phyloP scores from a whole-genome alignment of 768 basidiomycete species.

The Boletus huronensis region DNA sequence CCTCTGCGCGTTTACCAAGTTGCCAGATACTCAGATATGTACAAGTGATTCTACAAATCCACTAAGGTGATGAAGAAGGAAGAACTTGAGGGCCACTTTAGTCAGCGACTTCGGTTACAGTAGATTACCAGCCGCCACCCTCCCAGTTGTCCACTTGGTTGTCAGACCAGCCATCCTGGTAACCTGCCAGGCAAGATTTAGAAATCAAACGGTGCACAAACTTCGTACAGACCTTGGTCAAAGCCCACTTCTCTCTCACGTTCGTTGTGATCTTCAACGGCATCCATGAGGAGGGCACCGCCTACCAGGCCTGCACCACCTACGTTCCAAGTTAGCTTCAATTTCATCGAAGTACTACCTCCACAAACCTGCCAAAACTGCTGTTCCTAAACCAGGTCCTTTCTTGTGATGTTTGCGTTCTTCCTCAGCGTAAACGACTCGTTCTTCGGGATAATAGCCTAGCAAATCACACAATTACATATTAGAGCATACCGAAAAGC shows the following conservation, averaged over 20 bases:
- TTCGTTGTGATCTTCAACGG: slow-evolving; percentile 43
- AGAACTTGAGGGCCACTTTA: not conserved
- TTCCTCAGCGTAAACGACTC: slow-evolving; percentile 36
- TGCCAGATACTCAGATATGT: not conserved
- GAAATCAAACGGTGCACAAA: slow-evolving; percentile 3
- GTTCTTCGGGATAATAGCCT: slow-evolving; percentile 35
- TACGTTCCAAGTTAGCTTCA: slow-evolving; percentile 17
- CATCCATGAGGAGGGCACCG: slow-evolving; percentile 53
- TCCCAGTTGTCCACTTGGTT: not conserved
- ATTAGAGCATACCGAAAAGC: not conserved
- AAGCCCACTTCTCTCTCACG: slow-evolving; percentile 31
- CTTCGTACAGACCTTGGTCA: slow-evolving; percentile 31
- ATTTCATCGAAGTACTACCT: not conserved
- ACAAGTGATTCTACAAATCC: slow-evolving; percentile 18
- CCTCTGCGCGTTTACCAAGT: not conserved
- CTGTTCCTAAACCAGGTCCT: slow-evolving; percentile 50
- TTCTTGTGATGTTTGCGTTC: slow-evolving; percentile 39
- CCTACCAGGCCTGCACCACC: slow-evolving; percentile 67
- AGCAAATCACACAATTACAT: slow-evolving; percentile 2
- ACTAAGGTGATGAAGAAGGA: not conserved
- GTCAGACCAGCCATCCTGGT: slow-evolving; percentile 21
- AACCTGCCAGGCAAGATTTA: slow-evolving; percentile 29
- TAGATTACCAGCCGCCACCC: slow-evolving; percentile 11
- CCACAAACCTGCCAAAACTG: slow-evolving; percentile 42
- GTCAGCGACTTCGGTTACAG: not conserved